Percentiles rank a stretch among this genome's conserved stretches.
Evolutionary conservation across 2,329 filamentous ascomycete species (phyloP).

Genomic region (Sporothrix globosa): DNA sequence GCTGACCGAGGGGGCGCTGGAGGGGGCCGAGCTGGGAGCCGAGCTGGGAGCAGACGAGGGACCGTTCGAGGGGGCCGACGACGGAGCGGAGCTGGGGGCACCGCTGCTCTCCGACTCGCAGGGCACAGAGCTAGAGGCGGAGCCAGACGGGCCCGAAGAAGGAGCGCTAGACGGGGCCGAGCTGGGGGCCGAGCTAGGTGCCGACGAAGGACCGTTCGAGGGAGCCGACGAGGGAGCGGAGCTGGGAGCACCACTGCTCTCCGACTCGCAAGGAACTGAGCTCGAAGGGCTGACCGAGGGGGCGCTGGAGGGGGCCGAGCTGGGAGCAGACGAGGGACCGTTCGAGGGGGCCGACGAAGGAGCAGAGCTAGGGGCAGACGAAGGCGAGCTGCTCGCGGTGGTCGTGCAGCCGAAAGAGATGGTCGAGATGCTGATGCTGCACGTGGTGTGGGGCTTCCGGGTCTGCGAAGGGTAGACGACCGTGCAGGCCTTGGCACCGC

Average conservation of each 20-base stretch:
- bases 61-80: too few species aligned
- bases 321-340: slow-evolving; percentile 27
- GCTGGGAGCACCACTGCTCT: neutral
- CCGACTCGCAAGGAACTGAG: neutral
- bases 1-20: neutral
- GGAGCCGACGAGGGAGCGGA: slow-evolving; percentile 8
- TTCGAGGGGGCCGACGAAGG: neutral
- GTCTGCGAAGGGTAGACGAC: slow-evolving; percentile 68
- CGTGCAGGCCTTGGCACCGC: slow-evolving; percentile 81
- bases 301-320: slow-evolving; percentile 32
- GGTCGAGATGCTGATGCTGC: slow-evolving; percentile 72
- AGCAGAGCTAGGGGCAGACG: neutral
- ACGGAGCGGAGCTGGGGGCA: slow-evolving; percentile 17
- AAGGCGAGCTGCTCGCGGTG: slow-evolving; percentile 22
- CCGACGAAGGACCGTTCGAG: neutral
- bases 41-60: slow-evolving; percentile 33
- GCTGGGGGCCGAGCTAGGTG: neutral
- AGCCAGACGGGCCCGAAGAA: neutral
- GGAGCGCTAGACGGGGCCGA: neutral
- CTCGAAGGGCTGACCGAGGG: neutral
- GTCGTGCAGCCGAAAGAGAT: slow-evolving; percentile 72
- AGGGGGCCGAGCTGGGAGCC: slow-evolving; percentile 32
- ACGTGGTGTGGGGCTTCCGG: slow-evolving; percentile 59
- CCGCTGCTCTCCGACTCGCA: neutral
- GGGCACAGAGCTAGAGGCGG: neutral